These are phyloP conservation scores for Microdochium bolleyi DNA, from an alignment of 2,329 filamentous ascomycete species.

Conservation along the genomic window DNA sequence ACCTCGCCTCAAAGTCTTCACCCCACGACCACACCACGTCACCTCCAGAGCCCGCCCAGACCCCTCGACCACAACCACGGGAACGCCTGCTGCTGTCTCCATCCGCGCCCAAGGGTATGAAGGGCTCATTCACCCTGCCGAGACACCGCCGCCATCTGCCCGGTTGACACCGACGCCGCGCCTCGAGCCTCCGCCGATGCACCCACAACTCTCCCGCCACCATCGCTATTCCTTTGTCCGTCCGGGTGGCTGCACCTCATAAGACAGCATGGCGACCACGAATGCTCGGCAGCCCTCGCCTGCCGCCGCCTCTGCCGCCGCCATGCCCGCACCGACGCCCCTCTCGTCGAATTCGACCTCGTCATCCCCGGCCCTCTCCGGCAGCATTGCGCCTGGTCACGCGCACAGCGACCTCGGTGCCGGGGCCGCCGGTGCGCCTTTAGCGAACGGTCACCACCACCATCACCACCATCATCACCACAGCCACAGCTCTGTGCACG, in stretches of 20 bases:
- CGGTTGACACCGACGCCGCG: neutral
- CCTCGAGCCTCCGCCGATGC: neutral
- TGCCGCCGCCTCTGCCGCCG: conserved; percentile 12
- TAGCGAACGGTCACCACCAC: conserved; percentile 22
- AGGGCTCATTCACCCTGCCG: neutral
- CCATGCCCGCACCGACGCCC: conserved; percentile 16
- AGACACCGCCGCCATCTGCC: neutral
- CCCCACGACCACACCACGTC: neutral
- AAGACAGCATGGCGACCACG: neutral
- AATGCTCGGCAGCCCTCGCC: neutral
- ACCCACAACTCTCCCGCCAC: neutral
- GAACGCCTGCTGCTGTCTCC: neutral
- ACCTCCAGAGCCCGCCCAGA: neutral
- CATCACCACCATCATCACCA: conserved; percentile 24
- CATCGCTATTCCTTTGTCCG: neutral
- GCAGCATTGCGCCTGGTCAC: conserved; percentile 15
- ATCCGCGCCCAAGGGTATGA: neutral
- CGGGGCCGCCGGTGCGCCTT: conserved; percentile 19
- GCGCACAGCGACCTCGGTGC: conserved; percentile 17
- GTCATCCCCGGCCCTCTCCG: conserved; percentile 11
- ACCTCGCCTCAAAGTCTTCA: neutral
- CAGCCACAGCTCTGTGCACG: conserved; percentile 28
- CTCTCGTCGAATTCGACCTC: neutral
- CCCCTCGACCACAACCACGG: neutral
- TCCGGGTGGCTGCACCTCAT: neutral